These are phyloP conservation scores for Cytidiella melzeri DNA, from an alignment of 768 basidiomycete genomes.

Conservation along the genomic window DNA sequence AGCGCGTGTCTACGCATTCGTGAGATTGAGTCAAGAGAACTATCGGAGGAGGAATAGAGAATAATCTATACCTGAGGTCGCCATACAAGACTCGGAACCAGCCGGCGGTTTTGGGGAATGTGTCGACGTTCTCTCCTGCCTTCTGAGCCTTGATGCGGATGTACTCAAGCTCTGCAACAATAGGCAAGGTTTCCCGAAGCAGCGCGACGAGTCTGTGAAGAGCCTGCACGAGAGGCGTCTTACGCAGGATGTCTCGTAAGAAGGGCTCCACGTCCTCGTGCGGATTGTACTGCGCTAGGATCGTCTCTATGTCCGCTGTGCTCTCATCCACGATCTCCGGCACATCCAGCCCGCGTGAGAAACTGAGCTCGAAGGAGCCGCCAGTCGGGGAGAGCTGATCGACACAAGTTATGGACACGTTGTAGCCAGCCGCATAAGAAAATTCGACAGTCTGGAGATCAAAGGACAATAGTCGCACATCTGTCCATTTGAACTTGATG, in stretches of 20 bases:
- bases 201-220: constrained; percentile 62
- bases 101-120: constrained; percentile 73
- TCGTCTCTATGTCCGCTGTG: constrained; percentile 14
- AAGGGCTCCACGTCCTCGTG: constrained; percentile 76
- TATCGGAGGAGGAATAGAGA: neutral
- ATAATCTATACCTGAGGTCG: constrained; percentile 45
- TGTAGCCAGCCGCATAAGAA: constrained; percentile 69
- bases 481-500: constrained; percentile 61
- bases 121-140: constrained; percentile 41
- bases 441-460: constrained; percentile 92
- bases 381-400: constrained; percentile 66
- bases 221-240: constrained; percentile 59
- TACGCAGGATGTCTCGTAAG: constrained; percentile 64
- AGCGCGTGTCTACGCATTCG: constrained; percentile 54
- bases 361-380: constrained; percentile 68
- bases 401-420: constrained; percentile 72
- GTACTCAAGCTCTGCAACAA: constrained; percentile 65
- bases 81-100: constrained; percentile 78
- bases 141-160: constrained; percentile 30
- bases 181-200: constrained; percentile 71
- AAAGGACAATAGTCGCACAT: constrained; percentile 81
- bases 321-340: constrained; percentile 15
- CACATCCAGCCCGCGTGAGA: constrained; percentile 42
- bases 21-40: constrained; percentile 4
- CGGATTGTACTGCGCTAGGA: constrained; percentile 46